phyloP scores from a whole-genome alignment of 768 basidiomycete genomes.

The Candolleomyces eurysporus region DNA sequence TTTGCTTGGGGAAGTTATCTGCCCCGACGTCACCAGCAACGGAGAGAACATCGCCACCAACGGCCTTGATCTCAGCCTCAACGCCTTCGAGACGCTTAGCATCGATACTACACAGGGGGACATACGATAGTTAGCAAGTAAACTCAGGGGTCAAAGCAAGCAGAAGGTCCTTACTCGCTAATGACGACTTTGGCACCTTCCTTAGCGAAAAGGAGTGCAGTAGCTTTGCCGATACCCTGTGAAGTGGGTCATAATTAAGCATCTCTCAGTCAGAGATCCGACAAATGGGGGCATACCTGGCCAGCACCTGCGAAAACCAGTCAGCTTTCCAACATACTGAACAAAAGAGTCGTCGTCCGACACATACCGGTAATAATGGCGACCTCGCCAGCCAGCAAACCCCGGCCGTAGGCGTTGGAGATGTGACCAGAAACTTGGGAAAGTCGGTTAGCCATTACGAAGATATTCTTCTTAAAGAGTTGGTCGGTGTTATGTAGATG shows the following conservation, averaged over 20 bases:
- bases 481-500: neutral
- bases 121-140: neutral
- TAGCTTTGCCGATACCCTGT: constrained; percentile 76
- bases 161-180: constrained; percentile 55
- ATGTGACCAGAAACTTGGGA: constrained; percentile 72
- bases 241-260: constrained; percentile 2
- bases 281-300: constrained; percentile 45
- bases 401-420: constrained; percentile 49
- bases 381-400: constrained; percentile 72
- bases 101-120: constrained; percentile 58
- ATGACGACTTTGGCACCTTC: constrained; percentile 88
- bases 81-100: constrained; percentile 64
- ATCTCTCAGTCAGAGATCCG: neutral
- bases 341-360: neutral
- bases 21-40: constrained; percentile 81
- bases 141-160: constrained; percentile 2
- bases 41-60: constrained; percentile 70
- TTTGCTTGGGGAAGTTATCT: constrained; percentile 78
- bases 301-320: constrained; percentile 56
- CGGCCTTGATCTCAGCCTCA: constrained; percentile 67
- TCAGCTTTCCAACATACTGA: neutral
- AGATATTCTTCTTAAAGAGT: too few relatives aligned
- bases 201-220: constrained; percentile 74
- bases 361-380: constrained; percentile 80
- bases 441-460: constrained; percentile 53